Evolutionary conservation across 345 rosid genomes (phyloP).

Genomic region (Ricinus communis): DNA sequence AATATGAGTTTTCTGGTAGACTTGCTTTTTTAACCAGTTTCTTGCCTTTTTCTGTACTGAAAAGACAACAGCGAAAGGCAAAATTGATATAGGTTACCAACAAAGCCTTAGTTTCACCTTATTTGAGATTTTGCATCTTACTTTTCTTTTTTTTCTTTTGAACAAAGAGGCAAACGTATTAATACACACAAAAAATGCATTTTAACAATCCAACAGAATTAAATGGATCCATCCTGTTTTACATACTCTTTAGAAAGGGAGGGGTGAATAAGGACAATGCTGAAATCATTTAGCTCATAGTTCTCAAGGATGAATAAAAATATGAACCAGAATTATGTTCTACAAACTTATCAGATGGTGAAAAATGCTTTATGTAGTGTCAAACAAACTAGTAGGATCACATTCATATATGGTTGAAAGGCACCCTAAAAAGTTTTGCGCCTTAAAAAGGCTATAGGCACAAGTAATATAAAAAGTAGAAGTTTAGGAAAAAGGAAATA

Average conservation of each 20-base stretch:
- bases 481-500: background rate
- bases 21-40: background rate
- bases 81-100: no score
- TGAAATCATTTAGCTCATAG: background rate
- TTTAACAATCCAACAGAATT: background rate
- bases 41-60: background rate
- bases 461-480: no score
- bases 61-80: no score
- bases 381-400: background rate
- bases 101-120: no score
- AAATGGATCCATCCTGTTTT: background rate
- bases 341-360: no score
- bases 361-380: background rate
- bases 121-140: no score
- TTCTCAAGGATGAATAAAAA: background rate
- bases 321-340: background rate
- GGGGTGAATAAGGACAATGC: background rate
- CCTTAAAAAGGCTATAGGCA: background rate
- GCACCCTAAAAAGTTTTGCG: background rate
- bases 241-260: no score
- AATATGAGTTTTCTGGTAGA: background rate
- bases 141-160: no score
- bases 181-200: background rate
- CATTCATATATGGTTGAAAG: no score
- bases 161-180: no score